Percentiles rank a stretch among this genome's conserved stretches.
These are phyloP conservation scores for Heteromeles arbutifolia DNA, from an alignment of 306 rosid species.

Conservation along the genomic window DNA sequence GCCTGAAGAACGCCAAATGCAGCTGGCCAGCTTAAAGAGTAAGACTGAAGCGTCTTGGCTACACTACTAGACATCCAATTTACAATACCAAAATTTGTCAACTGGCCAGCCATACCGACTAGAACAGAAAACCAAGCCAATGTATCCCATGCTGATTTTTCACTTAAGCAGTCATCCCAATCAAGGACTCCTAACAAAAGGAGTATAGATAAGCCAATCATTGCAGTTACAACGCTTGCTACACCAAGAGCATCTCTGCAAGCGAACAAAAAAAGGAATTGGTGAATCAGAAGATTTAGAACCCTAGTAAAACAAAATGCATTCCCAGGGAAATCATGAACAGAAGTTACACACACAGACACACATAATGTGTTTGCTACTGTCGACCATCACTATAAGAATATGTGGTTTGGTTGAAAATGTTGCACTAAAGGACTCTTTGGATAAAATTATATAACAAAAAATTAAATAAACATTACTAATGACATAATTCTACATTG, in stretches of 20 bases:
- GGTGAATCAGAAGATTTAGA: constrained; percentile 1
- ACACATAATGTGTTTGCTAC: background rate
- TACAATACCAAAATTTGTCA: constrained; percentile 81
- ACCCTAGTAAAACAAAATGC: constrained; percentile 8
- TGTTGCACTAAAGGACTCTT: background rate
- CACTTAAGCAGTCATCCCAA: constrained; percentile 88
- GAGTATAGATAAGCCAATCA: constrained; percentile 84
- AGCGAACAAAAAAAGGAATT: constrained; percentile 1
- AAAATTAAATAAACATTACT: too few relatives aligned
- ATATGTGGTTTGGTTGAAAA: background rate
- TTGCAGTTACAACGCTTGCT: constrained; percentile 84
- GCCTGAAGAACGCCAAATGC: constrained; percentile 79
- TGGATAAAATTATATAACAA: background rate
- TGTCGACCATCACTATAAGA: background rate
- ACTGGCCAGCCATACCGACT: constrained; percentile 91
- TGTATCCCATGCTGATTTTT: constrained; percentile 96
- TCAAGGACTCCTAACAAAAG: constrained; percentile 77
- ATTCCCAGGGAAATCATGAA: background rate
- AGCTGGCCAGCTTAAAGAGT: constrained; percentile 81
- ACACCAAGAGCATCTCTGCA: constrained; percentile 71
- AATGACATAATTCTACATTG: too few relatives aligned
- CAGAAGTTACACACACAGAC: too few relatives aligned
- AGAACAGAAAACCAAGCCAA: constrained; percentile 92
- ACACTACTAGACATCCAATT: constrained; percentile 78
- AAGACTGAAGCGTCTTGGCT: constrained; percentile 47